A percentile compares a stretch with the other conserved stretches of the same genome.
Conservation (phyloP, 768 basidiomycete genomes). For the Phaffia tasmanica region DNA sequence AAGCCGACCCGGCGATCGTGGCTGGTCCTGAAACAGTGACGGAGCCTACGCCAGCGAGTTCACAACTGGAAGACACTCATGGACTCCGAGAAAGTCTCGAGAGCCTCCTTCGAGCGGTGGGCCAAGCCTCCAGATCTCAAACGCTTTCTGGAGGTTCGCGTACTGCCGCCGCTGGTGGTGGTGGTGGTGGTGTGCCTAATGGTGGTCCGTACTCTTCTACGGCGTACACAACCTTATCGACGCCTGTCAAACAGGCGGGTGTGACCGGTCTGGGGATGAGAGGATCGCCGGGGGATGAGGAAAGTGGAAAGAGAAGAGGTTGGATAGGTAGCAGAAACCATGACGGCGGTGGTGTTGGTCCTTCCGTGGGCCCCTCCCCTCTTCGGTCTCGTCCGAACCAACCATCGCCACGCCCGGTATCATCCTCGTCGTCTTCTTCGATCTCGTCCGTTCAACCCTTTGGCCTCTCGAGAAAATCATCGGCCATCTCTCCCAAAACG, state of each 20-base stretch:
- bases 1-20: constrained; percentile 18
- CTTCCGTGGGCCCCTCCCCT: neutral
- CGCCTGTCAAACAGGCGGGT: neutral
- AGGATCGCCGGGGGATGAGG: neutral
- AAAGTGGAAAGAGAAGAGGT: constrained; percentile 12
- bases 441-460: constrained; percentile 3
- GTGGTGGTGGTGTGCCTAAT: neutral
- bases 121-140: neutral
- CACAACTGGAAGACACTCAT: neutral
- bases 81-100: constrained; percentile 12
- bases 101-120: constrained; percentile 6
- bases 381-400: neutral
- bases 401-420: neutral
- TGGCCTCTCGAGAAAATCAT: neutral
- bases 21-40: neutral
- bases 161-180: neutral
- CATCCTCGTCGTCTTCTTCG: neutral
- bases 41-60: neutral
- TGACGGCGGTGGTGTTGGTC: neutral
- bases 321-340: constrained; percentile 22
- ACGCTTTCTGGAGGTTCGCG: neutral
- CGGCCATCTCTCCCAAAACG: neutral
- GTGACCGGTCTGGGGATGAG: neutral
- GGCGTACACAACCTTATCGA: too few species aligned
- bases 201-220: neutral